Percentiles rank a stretch among this genome's conserved stretches.
These are phyloP conservation scores for Sisymbrium irio DNA, from an alignment of 345 rosid species.

Conservation along the genomic window DNA sequence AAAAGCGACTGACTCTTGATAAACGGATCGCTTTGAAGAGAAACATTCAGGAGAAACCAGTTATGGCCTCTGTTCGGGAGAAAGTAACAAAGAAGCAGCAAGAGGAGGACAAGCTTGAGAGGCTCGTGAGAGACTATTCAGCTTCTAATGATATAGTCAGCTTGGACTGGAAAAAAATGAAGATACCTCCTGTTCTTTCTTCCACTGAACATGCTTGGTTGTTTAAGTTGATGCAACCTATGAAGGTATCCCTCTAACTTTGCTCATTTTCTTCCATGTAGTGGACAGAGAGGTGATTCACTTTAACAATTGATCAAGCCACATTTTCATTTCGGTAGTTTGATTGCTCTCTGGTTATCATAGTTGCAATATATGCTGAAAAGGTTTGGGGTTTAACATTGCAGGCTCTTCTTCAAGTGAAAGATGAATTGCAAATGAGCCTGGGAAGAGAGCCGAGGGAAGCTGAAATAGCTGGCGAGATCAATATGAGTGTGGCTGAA, in stretches of 20 bases:
- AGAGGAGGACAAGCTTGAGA: slow-evolving; percentile 65
- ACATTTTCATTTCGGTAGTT: not conserved
- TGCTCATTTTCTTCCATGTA: not conserved
- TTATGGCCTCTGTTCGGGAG: slow-evolving; percentile 15
- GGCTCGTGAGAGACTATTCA: slow-evolving; percentile 70
- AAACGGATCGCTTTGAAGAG: slow-evolving; percentile 56
- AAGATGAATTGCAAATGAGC: slow-evolving; percentile 46
- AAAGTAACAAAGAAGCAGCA: slow-evolving; percentile 25
- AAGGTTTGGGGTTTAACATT: not conserved
- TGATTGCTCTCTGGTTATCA: not conserved
- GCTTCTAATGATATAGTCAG: slow-evolving; percentile 66
- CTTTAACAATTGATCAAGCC: not conserved
- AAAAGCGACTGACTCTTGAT: slow-evolving; percentile 67
- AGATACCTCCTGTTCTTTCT: slow-evolving; percentile 90
- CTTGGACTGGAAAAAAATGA: slow-evolving; percentile 96
- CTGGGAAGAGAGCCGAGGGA: slow-evolving; percentile 67
- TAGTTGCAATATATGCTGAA: not conserved
- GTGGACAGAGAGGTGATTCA: not conserved
- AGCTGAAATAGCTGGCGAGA: slow-evolving; percentile 60
- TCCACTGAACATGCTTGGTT: slow-evolving; percentile 79
- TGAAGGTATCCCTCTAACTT: slow-evolving; percentile 55
- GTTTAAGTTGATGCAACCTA: slow-evolving; percentile 91
- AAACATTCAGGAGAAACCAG: slow-evolving; percentile 37
- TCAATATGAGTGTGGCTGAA: slow-evolving; percentile 43
- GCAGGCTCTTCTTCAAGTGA: slow-evolving; percentile 63